These are phyloP conservation scores for Fusarium nematophilum DNA, from an alignment of 2,329 filamentous ascomycete genomes.

Conservation along the genomic window DNA sequence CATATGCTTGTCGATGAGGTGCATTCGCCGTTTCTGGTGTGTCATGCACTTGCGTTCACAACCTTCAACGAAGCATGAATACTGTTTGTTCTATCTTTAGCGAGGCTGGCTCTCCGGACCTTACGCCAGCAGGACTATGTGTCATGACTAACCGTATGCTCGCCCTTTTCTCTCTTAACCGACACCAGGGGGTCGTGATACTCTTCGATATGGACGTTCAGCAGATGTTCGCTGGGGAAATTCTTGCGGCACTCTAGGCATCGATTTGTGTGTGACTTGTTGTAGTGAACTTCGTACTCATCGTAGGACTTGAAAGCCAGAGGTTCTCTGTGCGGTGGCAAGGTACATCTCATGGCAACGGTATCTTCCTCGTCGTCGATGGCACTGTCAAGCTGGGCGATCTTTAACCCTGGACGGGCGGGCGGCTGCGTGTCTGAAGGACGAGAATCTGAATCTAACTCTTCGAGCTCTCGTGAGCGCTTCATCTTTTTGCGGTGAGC, in stretches of 20 bases:
- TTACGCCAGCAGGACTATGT: too few relatives aligned
- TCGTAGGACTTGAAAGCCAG: constrained; percentile 79
- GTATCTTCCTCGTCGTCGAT: constrained; percentile 48
- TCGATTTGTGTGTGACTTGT: constrained; percentile 81
- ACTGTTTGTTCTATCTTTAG: constrained; percentile 65
- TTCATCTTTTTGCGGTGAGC: constrained; percentile 62
- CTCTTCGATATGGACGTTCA: constrained; percentile 89
- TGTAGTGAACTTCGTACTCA: constrained; percentile 90
- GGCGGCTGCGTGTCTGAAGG: constrained; percentile 30
- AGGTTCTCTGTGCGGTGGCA: constrained; percentile 81
- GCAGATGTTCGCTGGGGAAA: constrained; percentile 84
- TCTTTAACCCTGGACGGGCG: constrained; percentile 60
- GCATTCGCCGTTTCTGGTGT: constrained; percentile 84
- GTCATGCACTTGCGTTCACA: constrained; percentile 89
- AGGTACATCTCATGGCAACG: constrained; percentile 77
- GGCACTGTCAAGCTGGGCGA: constrained; percentile 67
- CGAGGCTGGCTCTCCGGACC: background rate
- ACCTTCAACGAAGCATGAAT: constrained; percentile 87
- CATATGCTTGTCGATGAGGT: constrained; percentile 93
- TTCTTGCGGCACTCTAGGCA: constrained; percentile 88
- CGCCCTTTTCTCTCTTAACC: constrained; percentile 79
- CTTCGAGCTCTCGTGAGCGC: constrained; percentile 70
- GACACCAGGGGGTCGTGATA: constrained; percentile 86
- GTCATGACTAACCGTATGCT: constrained; percentile 77
- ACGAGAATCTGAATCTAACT: constrained; percentile 48